A percentile compares a stretch with the other conserved stretches of the same genome.
phyloP scores from a whole-genome alignment of 116 monocot genomes.

The Papilionanthe hybrid region DNA sequence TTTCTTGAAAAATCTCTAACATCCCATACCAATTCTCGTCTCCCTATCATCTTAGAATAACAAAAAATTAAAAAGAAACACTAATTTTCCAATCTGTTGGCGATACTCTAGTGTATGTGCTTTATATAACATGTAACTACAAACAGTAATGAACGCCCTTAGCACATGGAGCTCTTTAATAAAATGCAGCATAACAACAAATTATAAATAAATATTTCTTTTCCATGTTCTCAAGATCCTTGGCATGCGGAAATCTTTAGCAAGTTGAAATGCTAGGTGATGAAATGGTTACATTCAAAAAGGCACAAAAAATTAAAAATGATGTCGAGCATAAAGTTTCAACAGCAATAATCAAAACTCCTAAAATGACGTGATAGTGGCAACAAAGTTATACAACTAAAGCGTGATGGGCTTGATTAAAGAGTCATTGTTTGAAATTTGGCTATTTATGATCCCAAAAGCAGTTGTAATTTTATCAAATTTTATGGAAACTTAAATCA shows the following conservation, averaged over 20 bases:
- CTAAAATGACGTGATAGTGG: not conserved
- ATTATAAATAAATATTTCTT: too few relatives aligned
- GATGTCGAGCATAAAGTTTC: not conserved
- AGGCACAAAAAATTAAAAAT: not conserved
- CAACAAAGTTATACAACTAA: not conserved
- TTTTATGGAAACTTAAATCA: too few relatives aligned
- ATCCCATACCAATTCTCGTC: too few relatives aligned
- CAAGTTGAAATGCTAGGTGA: not conserved
- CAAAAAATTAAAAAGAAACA: too few relatives aligned
- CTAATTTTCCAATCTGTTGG: not conserved
- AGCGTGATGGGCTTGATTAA: not conserved
- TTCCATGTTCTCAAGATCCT: too few relatives aligned
- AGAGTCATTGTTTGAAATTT: not conserved
- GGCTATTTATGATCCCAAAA: too few relatives aligned
- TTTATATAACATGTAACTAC: not conserved
- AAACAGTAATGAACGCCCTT: too few relatives aligned
- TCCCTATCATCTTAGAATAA: too few relatives aligned
- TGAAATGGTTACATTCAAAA: not conserved
- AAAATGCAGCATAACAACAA: too few relatives aligned
- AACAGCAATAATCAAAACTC: not conserved
- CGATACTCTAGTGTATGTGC: not conserved
- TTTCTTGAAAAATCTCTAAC: too few relatives aligned
- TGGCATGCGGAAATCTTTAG: not conserved
- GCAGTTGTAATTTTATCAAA: too few relatives aligned
- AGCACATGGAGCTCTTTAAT: not conserved